These are phyloP conservation scores for Heritiera littoralis DNA, from an alignment of 345 rosid genomes.

Conservation along the genomic window DNA sequence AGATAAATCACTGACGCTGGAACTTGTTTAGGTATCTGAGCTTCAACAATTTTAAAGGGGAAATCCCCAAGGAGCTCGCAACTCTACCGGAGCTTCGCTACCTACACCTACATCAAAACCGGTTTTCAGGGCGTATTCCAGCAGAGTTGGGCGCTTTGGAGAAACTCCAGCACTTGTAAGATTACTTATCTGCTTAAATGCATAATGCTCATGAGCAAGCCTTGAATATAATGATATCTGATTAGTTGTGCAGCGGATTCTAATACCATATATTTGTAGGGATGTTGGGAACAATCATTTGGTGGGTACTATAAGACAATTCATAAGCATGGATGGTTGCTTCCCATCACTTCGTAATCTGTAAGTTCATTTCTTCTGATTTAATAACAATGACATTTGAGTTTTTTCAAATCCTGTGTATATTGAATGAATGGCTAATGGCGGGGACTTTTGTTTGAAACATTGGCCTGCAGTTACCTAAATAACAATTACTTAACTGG, in stretches of 20 bases:
- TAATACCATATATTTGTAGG: conserved; percentile 34
- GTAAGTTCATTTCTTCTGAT: conserved; percentile 41
- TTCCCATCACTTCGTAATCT: conserved; percentile 77
- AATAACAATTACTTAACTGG: conserved; percentile 80
- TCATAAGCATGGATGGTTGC: conserved; percentile 59
- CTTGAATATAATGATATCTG: neutral
- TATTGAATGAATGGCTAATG: neutral
- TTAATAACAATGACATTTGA: neutral
- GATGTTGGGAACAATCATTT: conserved; percentile 81
- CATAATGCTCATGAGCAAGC: neutral
- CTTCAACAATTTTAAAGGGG: conserved; percentile 91
- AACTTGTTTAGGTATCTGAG: conserved; percentile 56
- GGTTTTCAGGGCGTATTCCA: conserved; percentile 80
- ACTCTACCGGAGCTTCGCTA: conserved; percentile 84
- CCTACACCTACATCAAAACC: conserved; percentile 85
- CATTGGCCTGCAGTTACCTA: conserved; percentile 53
- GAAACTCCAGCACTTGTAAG: conserved; percentile 60
- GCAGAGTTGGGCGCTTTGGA: conserved; percentile 74
- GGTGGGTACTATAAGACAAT: conserved; percentile 72
- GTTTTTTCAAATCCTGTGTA: neutral
- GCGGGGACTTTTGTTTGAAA: neutral
- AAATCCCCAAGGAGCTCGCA: conserved; percentile 89
- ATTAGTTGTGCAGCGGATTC: neutral
- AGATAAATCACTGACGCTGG: neutral
- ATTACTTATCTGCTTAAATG: conserved; percentile 24